These are phyloP conservation scores for Ogataea methylovora DNA, from an alignment of 805 yeast species.

Conservation along the genomic window DNA sequence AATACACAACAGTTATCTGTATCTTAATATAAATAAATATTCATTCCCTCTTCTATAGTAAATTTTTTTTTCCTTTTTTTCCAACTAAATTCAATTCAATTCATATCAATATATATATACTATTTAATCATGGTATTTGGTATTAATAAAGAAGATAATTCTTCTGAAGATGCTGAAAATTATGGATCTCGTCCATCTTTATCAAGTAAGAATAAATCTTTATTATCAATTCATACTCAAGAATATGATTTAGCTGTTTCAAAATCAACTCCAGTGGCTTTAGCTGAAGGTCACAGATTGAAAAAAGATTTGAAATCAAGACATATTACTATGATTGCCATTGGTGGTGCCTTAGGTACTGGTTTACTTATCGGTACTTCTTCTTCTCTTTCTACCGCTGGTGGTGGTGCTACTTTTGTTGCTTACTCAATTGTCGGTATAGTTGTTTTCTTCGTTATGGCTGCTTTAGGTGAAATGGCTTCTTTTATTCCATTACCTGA, in stretches of 20 bases:
- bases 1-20: too few species aligned
- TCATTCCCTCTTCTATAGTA: too few species aligned
- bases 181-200: background rate
- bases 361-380: slow-evolving; percentile 78
- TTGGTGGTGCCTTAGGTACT: slow-evolving; percentile 81
- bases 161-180: background rate
- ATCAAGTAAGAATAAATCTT: slow-evolving; percentile 4
- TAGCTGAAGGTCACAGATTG: slow-evolving; percentile 35
- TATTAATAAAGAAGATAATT: too few species aligned
- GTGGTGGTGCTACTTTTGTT: slow-evolving; percentile 57
- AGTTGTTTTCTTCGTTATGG: slow-evolving; percentile 58
- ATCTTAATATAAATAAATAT: too few species aligned
- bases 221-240: slow-evolving; percentile 27
- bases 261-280: slow-evolving; percentile 35
- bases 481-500: slow-evolving; percentile 47
- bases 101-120: too few species aligned
- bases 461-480: slow-evolving; percentile 50
- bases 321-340: slow-evolving; percentile 55
- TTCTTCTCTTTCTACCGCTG: slow-evolving; percentile 58
- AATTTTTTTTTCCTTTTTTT: too few species aligned
- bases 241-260: slow-evolving; percentile 41
- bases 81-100: too few species aligned
- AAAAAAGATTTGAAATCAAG: slow-evolving; percentile 40
- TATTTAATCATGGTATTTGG: too few species aligned
- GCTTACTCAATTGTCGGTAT: slow-evolving; percentile 67